phyloP scores from a whole-genome alignment of 75 land plant species.

The Pinus taeda region DNA sequence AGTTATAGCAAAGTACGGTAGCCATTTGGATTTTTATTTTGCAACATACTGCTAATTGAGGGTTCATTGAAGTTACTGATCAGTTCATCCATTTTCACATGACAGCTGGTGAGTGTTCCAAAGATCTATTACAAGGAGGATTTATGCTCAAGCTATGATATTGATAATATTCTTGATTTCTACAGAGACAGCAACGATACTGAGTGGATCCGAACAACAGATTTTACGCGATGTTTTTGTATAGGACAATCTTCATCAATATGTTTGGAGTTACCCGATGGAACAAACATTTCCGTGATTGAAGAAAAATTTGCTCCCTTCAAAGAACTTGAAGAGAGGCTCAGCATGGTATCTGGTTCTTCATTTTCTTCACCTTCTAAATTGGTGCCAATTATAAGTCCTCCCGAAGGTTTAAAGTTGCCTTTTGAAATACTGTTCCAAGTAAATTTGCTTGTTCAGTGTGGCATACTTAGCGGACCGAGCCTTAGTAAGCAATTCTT shows the following conservation, averaged over 20 bases:
- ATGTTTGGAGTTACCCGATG: conserved; percentile 51
- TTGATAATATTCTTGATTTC: conserved; percentile 20
- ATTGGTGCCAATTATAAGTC: not conserved
- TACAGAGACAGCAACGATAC: conserved; percentile 29
- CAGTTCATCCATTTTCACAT: not conserved
- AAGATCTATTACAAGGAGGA: conserved; percentile 38
- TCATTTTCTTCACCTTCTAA: conserved; percentile 24
- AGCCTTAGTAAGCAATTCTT: conserved; percentile 46
- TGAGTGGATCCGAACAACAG: conserved; percentile 68
- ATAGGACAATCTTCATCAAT: conserved; percentile 83
- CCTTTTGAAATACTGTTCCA: not conserved
- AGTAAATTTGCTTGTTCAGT: conserved; percentile 70
- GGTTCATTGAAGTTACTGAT: not conserved
- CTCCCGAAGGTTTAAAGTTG: not conserved
- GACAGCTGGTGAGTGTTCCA: conserved; percentile 67
- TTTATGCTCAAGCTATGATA: conserved; percentile 4
- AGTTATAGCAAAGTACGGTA: not conserved
- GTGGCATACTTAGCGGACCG: conserved; percentile 50
- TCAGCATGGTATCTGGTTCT: conserved; percentile 16
- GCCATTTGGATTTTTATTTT: not conserved
- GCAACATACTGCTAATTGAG: not conserved
- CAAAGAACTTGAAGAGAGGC: conserved; percentile 19
- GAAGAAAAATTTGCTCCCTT: conserved; percentile 36
- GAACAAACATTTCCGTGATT: conserved; percentile 26
- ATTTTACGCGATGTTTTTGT: conserved; percentile 51